These are phyloP conservation scores for Chiua sp. DNA, from an alignment of 1,284 basidiomycete species.

Conservation along the genomic window DNA sequence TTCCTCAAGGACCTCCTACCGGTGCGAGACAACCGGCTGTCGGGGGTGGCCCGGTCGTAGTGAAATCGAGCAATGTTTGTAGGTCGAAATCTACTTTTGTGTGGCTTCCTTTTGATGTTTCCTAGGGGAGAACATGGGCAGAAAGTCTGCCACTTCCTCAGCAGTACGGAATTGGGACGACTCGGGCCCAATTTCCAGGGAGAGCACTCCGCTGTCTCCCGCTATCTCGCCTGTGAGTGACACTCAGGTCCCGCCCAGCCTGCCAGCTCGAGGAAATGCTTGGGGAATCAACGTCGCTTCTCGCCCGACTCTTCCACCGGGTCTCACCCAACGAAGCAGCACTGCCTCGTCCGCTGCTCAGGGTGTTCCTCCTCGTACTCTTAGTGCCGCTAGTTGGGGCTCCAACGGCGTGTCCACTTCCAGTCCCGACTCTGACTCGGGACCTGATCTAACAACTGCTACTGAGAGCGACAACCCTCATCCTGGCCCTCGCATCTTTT, in stretches of 20 bases:
- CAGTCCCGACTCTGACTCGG: constrained; percentile 34
- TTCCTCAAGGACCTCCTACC: constrained; percentile 10
- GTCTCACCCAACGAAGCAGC: constrained; percentile 7
- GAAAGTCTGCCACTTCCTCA: constrained; percentile 6
- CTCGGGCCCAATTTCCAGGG: constrained; percentile 20
- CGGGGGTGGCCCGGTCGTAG: constrained; percentile 28
- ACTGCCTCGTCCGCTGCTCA: neutral
- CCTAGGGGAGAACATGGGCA: constrained; percentile 21
- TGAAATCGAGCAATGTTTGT: constrained; percentile 37
- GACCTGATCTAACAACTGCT: constrained; percentile 27
- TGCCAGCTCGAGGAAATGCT: constrained; percentile 5
- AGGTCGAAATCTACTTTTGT: constrained; percentile 7
- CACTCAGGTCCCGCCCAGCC: constrained; percentile 17
- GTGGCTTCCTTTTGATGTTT: neutral
- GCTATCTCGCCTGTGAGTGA: constrained; percentile 4
- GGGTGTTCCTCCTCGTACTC: constrained; percentile 5
- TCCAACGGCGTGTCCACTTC: constrained; percentile 28
- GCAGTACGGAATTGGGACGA: constrained; percentile 28
- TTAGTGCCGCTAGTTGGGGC: constrained; percentile 26
- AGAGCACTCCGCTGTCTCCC: constrained; percentile 20
- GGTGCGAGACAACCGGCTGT: constrained; percentile 26
- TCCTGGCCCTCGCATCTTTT: constrained; percentile 22
- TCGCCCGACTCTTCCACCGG: constrained; percentile 11
- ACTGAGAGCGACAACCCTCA: constrained; percentile 34
- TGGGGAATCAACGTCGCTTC: constrained; percentile 13